Evolutionary conservation across 169 alveolate species (phyloP).

Genomic region (Neospora caninum): DNA sequence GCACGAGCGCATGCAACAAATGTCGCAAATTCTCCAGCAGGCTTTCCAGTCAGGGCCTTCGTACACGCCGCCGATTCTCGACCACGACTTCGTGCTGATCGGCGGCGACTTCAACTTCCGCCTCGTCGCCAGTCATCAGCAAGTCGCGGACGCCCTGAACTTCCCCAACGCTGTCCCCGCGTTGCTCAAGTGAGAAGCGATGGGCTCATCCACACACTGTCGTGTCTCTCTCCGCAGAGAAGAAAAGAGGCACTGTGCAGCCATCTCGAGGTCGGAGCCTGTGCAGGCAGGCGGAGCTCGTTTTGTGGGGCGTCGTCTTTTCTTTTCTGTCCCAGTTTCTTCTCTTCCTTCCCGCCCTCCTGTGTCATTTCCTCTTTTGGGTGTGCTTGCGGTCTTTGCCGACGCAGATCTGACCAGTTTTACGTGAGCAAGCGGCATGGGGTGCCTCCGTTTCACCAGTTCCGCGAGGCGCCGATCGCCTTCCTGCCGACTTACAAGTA

Average conservation of each 20-base stretch:
- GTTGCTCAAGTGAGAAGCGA: background rate
- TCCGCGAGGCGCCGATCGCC: constrained; percentile 48
- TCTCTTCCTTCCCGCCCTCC: no score
- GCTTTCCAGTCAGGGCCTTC: constrained; percentile 43
- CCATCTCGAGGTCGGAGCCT: no score
- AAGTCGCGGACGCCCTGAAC: constrained; percentile 36
- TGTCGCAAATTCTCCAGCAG: constrained; percentile 49
- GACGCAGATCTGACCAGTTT: constrained; percentile 46
- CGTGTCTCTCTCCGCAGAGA: background rate
- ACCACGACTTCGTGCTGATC: constrained; percentile 54
- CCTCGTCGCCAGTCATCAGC: constrained; percentile 33
- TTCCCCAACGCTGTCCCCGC: background rate
- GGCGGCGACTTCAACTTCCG: constrained; percentile 68
- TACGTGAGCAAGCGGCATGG: constrained; percentile 28
- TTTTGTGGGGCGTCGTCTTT: no score
- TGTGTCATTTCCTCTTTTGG: no score
- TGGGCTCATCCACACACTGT: background rate
- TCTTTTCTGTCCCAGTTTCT: background rate
- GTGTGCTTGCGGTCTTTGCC: no score
- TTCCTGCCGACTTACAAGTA: constrained; percentile 67
- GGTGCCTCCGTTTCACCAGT: constrained; percentile 38
- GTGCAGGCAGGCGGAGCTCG: no score
- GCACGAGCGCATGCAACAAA: constrained; percentile 63
- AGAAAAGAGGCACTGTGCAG: no score
- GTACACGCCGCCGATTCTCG: background rate